Evolutionary conservation across 164 flowering plant species (phyloP).

Genomic region (Echeveria elegans): DNA sequence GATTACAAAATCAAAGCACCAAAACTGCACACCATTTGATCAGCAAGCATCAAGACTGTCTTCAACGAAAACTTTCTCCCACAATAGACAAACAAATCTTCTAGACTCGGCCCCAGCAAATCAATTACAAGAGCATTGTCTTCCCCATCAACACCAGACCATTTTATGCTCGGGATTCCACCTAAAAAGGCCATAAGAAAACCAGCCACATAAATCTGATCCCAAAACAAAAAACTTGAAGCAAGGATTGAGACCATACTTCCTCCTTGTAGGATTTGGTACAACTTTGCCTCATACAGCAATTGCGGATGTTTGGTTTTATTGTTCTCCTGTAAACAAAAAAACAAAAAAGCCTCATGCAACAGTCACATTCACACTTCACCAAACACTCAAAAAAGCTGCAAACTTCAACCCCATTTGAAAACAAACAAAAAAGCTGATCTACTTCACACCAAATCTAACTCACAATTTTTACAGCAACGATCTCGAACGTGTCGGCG

Average conservation of each 20-base stretch:
- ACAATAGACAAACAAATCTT: slow-evolving; percentile 90
- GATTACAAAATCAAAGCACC: not conserved
- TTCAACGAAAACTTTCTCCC: slow-evolving; percentile 89
- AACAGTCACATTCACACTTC: not conserved
- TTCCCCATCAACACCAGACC: slow-evolving; percentile 87
- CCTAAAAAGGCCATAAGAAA: slow-evolving; percentile 27
- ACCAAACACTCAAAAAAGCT: no score
- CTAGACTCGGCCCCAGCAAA: slow-evolving; percentile 95
- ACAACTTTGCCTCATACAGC: slow-evolving; percentile 93
- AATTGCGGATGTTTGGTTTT: slow-evolving; percentile 95
- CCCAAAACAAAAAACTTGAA: not conserved
- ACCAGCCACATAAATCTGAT: not conserved
- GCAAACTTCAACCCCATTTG: no score
- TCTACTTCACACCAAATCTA: no score
- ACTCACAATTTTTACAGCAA: slow-evolving; percentile 96
- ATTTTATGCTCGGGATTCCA: slow-evolving; percentile 75
- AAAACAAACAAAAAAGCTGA: not conserved
- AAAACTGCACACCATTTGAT: slow-evolving; percentile 75
- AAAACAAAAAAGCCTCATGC: not conserved
- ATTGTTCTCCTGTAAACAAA: slow-evolving; percentile 58
- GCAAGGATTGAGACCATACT: slow-evolving; percentile 42
- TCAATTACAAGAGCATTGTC: slow-evolving; percentile 86
- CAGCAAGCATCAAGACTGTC: slow-evolving; percentile 91
- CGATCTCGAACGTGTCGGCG: slow-evolving; percentile 79
- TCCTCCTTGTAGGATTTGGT: slow-evolving; percentile 87